A percentile compares a stretch with the other conserved stretches of the same genome.
phyloP scores from a whole-genome alignment of 371 early-diverging fungal genomes.

The Mucor plumbeus region DNA sequence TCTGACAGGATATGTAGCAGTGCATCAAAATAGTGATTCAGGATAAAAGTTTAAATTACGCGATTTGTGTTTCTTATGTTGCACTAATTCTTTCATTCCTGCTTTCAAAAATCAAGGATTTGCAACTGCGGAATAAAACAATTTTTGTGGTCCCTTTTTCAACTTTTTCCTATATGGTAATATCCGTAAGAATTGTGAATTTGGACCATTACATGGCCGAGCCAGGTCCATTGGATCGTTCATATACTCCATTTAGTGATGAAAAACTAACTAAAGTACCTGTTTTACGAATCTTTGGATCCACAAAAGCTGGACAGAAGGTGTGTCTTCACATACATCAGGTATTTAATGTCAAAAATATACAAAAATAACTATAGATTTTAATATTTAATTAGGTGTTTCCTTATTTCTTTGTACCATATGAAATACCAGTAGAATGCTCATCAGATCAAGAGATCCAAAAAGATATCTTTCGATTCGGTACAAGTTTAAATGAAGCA shows the following conservation, averaged over 20 bases:
- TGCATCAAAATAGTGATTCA: too few relatives aligned
- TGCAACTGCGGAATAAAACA: background rate
- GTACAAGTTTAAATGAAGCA: conserved; percentile 75
- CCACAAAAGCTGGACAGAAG: conserved; percentile 74
- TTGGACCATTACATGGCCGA: conserved; percentile 67
- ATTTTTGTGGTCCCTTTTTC: background rate
- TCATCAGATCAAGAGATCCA: conserved; percentile 31
- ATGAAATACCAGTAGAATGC: conserved; percentile 34
- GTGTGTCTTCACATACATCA: conserved; percentile 83
- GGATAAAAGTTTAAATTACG: too few relatives aligned
- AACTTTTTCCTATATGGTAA: conserved; percentile 18
- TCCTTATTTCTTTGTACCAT: conserved; percentile 82
- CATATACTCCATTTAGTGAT: conserved; percentile 43
- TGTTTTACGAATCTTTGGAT: conserved; percentile 83
- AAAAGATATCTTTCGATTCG: conserved; percentile 66
- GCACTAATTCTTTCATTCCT: too few relatives aligned
- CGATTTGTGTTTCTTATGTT: too few relatives aligned
- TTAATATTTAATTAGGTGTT: conserved; percentile 49
- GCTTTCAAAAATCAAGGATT: too few relatives aligned
- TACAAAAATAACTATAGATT: too few relatives aligned
- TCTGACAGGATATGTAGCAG: too few relatives aligned
- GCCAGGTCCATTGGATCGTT: conserved; percentile 63
- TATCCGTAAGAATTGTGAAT: conserved; percentile 65
- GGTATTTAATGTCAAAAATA: conserved; percentile 26
- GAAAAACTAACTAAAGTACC: conserved; percentile 65